phyloP scores from a whole-genome alignment of 352 stramenopile species.

The Globisporangium splendens region DNA sequence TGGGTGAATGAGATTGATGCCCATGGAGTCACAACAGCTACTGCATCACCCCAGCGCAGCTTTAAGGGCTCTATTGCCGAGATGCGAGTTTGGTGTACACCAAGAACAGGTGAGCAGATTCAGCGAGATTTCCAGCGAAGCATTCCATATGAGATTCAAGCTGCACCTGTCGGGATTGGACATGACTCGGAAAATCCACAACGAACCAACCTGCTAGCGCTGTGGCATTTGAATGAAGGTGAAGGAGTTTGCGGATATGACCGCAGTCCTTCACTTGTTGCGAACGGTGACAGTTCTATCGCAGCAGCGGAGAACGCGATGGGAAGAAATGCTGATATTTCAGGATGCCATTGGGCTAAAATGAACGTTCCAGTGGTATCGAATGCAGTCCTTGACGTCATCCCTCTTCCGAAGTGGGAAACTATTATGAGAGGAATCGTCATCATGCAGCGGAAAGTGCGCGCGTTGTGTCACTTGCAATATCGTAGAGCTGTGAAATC shows the following conservation, averaged over 20 bases:
- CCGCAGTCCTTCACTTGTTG: slow-evolving; percentile 12
- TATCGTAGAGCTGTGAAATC: slow-evolving; percentile 25
- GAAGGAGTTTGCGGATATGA: slow-evolving; percentile 66
- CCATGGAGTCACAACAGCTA: slow-evolving; percentile 29
- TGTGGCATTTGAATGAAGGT: slow-evolving; percentile 79
- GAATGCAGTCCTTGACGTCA: slow-evolving; percentile 30
- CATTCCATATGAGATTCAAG: slow-evolving; percentile 36
- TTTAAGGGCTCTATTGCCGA: slow-evolving; percentile 78
- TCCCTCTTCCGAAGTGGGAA: slow-evolving; percentile 14
- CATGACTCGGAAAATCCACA: slow-evolving; percentile 6
- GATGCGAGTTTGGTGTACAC: slow-evolving; percentile 64
- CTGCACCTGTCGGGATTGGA: too few species aligned
- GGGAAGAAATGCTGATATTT: slow-evolving; percentile 41
- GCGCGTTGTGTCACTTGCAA: slow-evolving; percentile 17
- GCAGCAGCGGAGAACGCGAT: slow-evolving; percentile 16
- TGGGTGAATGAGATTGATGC: slow-evolving; percentile 58
- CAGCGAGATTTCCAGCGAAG: slow-evolving; percentile 56
- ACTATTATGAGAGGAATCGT: slow-evolving; percentile 20
- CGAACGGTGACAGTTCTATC: slow-evolving; percentile 7
- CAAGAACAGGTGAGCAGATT: slow-evolving; percentile 41
- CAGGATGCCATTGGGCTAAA: slow-evolving; percentile 62
- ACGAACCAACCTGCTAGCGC: slow-evolving; percentile 27
- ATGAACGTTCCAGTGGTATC: slow-evolving; percentile 59
- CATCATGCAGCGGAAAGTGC: slow-evolving; percentile 38
- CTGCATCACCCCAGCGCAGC: slow-evolving; percentile 37